Conservation (phyloP, 1,284 basidiomycete genomes). For the Leccinum brunneo-olivaceum region DNA sequence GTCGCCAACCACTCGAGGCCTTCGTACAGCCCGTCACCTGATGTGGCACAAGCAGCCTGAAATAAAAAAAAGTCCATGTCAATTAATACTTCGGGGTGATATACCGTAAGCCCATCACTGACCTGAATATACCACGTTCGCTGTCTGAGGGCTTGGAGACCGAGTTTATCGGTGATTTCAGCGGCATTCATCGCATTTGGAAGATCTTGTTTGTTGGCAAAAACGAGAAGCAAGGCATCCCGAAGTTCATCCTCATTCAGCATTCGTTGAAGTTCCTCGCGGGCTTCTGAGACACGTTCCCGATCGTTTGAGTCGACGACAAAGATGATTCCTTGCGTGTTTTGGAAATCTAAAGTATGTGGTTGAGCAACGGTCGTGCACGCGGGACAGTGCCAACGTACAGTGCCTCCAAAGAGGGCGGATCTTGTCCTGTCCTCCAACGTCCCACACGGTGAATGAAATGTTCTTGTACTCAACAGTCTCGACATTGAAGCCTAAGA, state of each 20-base stretch:
- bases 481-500: constrained; percentile 98
- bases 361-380: constrained; percentile 20
- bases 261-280: constrained; percentile 99
- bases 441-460: constrained; percentile 88
- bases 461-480: constrained; percentile 92
- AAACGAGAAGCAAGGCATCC: constrained; percentile 96
- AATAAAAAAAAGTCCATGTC: constrained; percentile 17
- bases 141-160: constrained; percentile 93
- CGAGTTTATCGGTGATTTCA: constrained; percentile 99
- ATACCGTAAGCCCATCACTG: constrained; percentile 22
- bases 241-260: constrained; percentile 99
- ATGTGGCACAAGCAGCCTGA: constrained; percentile 95
- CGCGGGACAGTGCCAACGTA: constrained; percentile 37
- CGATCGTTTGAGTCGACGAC: constrained; percentile 99
- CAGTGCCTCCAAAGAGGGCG: constrained; percentile 98
- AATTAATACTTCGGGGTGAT: constrained; percentile 5
- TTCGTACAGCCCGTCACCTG: constrained; percentile 98
- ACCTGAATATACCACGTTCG: constrained; percentile 99
- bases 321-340: constrained; percentile 99
- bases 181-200: constrained; percentile 99
- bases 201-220: constrained; percentile 99
- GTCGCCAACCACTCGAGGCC: constrained; percentile 93
- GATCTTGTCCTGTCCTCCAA: constrained; percentile 85
- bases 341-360: constrained; percentile 86
- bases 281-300: constrained; percentile 98